Conservation (phyloP, 345 rosid species). For the Chamaenerion angustifolium region DNA sequence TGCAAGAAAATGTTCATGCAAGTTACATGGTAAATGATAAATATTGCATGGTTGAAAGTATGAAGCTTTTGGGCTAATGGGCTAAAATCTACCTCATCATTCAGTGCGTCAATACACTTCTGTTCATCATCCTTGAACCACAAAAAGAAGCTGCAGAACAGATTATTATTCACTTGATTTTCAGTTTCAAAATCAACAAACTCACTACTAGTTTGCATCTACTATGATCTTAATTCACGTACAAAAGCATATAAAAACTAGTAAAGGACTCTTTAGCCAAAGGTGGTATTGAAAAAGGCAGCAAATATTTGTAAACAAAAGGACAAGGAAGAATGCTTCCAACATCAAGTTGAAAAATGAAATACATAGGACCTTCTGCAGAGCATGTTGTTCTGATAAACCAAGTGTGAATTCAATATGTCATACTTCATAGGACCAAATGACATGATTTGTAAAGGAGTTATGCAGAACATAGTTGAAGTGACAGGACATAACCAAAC, state of each 20-base stretch:
- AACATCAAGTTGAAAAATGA: too few relatives aligned
- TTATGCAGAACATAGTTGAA: not conserved
- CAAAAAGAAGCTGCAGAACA: conserved; percentile 53
- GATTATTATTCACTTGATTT: not conserved
- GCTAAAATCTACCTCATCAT: conserved; percentile 50
- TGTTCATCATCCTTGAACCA: conserved; percentile 54
- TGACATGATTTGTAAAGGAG: not conserved
- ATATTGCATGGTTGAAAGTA: not conserved
- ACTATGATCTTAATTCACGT: too few relatives aligned
- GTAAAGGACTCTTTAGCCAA: too few relatives aligned
- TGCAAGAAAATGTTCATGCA: conserved; percentile 15
- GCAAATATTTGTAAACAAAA: too few relatives aligned
- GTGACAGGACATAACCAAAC: conserved; percentile 16
- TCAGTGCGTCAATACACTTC: conserved; percentile 37
- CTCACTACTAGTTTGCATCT: too few relatives aligned
- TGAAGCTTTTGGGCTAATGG: not conserved
- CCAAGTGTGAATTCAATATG: too few relatives aligned
- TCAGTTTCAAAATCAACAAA: not conserved
- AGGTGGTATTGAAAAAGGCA: too few relatives aligned
- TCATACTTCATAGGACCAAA: too few relatives aligned
- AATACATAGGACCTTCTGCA: too few relatives aligned
- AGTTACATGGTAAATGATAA: not conserved
- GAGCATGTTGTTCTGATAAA: too few relatives aligned
- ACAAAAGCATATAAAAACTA: too few relatives aligned
- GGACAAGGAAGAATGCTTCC: too few relatives aligned